Conservation (phyloP, 352 stramenopile species). For the Phytopythium mirpurense region DNA sequence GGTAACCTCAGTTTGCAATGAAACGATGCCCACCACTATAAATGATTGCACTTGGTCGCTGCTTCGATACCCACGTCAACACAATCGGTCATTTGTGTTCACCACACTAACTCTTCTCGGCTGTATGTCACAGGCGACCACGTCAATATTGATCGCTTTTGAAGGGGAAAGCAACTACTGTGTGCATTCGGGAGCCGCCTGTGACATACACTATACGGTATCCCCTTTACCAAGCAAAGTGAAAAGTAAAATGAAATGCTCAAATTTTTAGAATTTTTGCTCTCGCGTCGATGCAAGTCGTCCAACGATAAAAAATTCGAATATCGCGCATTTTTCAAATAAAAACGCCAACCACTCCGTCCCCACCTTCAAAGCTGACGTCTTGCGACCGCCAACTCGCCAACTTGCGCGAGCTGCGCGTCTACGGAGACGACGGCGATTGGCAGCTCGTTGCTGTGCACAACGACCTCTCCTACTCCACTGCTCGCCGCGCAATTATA, state of each 20-base stretch:
- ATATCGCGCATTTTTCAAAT: too few species aligned
- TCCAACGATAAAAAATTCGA: too few species aligned
- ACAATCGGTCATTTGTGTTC: not conserved
- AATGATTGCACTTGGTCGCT: not conserved
- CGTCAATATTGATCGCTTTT: not conserved
- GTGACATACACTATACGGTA: too few species aligned
- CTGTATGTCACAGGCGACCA: not conserved
- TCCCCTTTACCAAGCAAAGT: too few species aligned
- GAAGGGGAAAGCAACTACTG: not conserved
- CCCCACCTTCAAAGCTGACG: too few species aligned
- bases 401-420: conserved; percentile 7
- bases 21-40: not conserved
- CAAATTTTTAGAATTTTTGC: too few species aligned
- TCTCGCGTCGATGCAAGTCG: too few species aligned
- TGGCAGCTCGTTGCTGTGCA: not conserved
- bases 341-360: too few species aligned
- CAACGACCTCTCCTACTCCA: conserved; percentile 9
- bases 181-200: too few species aligned
- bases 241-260: too few species aligned
- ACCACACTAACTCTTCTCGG: not conserved
- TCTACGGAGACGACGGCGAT: not conserved
- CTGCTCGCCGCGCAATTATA: not conserved
- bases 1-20: not conserved
- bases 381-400: too few species aligned
- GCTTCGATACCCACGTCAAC: not conserved